Conservation (phyloP, 176 grass and related monocot species). For the Ensete ventricosum region DNA sequence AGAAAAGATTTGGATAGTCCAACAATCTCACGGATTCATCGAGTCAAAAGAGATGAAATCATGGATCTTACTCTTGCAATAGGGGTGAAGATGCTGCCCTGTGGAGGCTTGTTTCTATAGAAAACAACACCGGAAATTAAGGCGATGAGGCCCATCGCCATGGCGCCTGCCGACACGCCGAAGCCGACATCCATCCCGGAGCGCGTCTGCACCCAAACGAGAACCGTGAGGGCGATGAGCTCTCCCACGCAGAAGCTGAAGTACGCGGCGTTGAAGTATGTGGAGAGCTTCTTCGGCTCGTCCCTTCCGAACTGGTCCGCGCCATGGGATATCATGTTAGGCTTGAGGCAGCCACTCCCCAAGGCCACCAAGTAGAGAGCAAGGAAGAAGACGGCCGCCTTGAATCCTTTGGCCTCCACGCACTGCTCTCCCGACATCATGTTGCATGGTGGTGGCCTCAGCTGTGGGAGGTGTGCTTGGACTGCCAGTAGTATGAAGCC, state of each 20-base stretch:
- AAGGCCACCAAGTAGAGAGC: conserved; percentile 83
- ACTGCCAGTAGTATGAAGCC: conserved; percentile 69
- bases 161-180: conserved; percentile 47
- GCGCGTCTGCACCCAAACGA: conserved; percentile 76
- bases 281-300: conserved; percentile 38
- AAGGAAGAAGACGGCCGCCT: conserved; percentile 62
- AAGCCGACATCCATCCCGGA: conserved; percentile 80
- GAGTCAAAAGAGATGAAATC: not conserved
- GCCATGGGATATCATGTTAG: conserved; percentile 80
- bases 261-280: conserved; percentile 84
- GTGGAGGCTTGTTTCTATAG: conserved; percentile 75
- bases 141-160: conserved; percentile 41
- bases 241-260: conserved; percentile 93
- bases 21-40: too few relatives aligned
- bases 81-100: conserved; percentile 82
- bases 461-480: conserved; percentile 75
- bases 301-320: conserved; percentile 53
- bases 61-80: conserved; percentile 36
- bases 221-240: conserved; percentile 67
- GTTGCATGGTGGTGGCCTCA: conserved; percentile 61
- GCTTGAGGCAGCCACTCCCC: conserved; percentile 80
- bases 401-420: conserved; percentile 40
- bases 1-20: not conserved
- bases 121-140: conserved; percentile 53
- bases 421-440: conserved; percentile 46